These are phyloP conservation scores for Scortechinia acanthostroma DNA, from an alignment of 2,329 filamentous ascomycete genomes.

Conservation along the genomic window DNA sequence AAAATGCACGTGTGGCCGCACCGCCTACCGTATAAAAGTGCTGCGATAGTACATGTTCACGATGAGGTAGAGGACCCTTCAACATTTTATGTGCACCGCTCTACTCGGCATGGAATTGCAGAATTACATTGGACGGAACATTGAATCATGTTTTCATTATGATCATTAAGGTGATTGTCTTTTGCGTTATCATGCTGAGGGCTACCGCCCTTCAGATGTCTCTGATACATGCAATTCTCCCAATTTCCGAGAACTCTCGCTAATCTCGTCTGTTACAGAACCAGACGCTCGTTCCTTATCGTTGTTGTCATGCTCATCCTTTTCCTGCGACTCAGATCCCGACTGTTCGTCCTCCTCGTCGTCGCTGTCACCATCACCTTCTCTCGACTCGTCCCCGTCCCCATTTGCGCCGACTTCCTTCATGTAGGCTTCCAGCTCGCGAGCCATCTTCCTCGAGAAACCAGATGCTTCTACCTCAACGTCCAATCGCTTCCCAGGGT, in stretches of 20 bases:
- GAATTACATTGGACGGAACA: too few relatives aligned
- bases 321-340: neutral
- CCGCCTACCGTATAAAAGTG: conserved; percentile 20
- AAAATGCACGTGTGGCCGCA: conserved; percentile 23
- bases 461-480: conserved; percentile 85
- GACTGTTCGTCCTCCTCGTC: conserved; percentile 23
- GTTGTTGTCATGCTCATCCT: neutral
- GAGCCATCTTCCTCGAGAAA: conserved; percentile 94
- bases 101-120: too few relatives aligned
- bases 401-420: conserved; percentile 24
- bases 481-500: conserved; percentile 67
- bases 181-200: conserved; percentile 4
- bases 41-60: too few relatives aligned
- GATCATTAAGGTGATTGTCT: too few relatives aligned
- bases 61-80: too few relatives aligned
- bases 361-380: conserved; percentile 26
- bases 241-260: conserved; percentile 17
- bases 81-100: too few relatives aligned
- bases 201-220: conserved; percentile 6
- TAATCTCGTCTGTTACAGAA: conserved; percentile 8
- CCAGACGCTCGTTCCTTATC: conserved; percentile 1
- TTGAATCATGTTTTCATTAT: too few relatives aligned
- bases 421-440: conserved; percentile 86
- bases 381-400: conserved; percentile 31
- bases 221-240: conserved; percentile 20